phyloP scores from a whole-genome alignment of 1,284 basidiomycete species.

The Porogramme epimiltina region DNA sequence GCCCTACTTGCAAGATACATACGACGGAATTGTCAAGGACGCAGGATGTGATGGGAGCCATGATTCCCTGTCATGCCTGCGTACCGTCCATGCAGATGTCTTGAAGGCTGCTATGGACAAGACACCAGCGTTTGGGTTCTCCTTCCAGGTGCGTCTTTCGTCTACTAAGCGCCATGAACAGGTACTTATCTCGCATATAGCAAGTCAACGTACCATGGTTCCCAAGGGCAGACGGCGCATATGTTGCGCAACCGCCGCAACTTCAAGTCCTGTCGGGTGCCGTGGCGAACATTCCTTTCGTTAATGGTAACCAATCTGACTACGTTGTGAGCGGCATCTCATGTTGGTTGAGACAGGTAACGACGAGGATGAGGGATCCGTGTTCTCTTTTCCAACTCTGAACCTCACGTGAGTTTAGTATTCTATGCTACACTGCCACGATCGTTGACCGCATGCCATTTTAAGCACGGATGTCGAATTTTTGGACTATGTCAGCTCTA shows the following conservation, averaged over 20 bases:
- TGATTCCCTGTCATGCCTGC: constrained; percentile 45
- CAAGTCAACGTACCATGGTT: constrained; percentile 29
- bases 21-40: constrained; percentile 34
- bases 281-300: constrained; percentile 29
- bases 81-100: constrained; percentile 31
- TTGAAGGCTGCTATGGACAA: constrained; percentile 35
- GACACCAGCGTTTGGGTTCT: constrained; percentile 29
- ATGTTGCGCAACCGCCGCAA: constrained; percentile 28
- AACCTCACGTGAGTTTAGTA: constrained; percentile 23
- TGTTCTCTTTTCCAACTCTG: constrained; percentile 26
- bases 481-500: constrained; percentile 13
- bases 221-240: constrained; percentile 40
- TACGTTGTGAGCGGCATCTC: not conserved
- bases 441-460: not conserved
- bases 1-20: constrained; percentile 33
- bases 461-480: constrained; percentile 21
- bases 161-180: not conserved
- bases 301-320: constrained; percentile 19
- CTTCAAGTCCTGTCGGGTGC: constrained; percentile 5
- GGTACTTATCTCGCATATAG: not conserved
- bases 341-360: constrained; percentile 19
- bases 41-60: constrained; percentile 31
- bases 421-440: not conserved
- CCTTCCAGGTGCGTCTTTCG: constrained; percentile 24
- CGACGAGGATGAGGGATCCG: constrained; percentile 36